Conservation (phyloP, 495 filamentous ascomycete genomes). For the Thozetella sp. region DNA sequence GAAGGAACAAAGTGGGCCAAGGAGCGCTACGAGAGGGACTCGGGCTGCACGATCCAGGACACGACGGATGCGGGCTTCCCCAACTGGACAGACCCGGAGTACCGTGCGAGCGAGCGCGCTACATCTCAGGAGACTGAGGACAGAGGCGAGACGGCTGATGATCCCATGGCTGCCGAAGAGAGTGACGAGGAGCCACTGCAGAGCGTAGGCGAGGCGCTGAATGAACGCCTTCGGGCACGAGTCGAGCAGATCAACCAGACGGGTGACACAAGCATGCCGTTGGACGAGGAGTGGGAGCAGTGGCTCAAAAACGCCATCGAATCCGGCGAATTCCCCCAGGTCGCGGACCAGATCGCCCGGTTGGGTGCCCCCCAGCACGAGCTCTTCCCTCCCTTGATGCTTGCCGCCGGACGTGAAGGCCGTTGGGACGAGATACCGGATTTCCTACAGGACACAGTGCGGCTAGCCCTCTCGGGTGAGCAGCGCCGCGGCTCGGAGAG, state of each 20-base stretch:
- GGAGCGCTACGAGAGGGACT: slow-evolving; percentile 80
- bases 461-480: slow-evolving; percentile 32
- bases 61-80: slow-evolving; percentile 74
- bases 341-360: slow-evolving; percentile 36
- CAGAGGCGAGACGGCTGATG: slow-evolving; percentile 26
- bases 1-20: slow-evolving; percentile 92
- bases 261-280: slow-evolving; percentile 60
- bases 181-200: slow-evolving; percentile 65
- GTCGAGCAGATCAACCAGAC: slow-evolving; percentile 62
- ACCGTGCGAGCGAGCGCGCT: slow-evolving; percentile 25
- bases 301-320: slow-evolving; percentile 84
- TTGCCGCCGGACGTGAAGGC: slow-evolving; percentile 46
- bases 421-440: slow-evolving; percentile 54
- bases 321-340: slow-evolving; percentile 46
- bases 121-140: slow-evolving; percentile 12
- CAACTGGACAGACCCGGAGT: slow-evolving; percentile 50
- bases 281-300: slow-evolving; percentile 84
- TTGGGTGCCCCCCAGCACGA: slow-evolving; percentile 28
- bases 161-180: slow-evolving; percentile 53
- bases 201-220: slow-evolving; percentile 73
- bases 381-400: slow-evolving; percentile 41
- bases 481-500: neutral
- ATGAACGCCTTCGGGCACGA: slow-evolving; percentile 70
- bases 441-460: slow-evolving; percentile 46
- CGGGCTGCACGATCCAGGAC: slow-evolving; percentile 71